Evolutionary conservation across 2,329 filamentous ascomycete species (phyloP), one percentile per base, ranked within the genome.

Genomic region (Sporothrix humicola): DNA sequence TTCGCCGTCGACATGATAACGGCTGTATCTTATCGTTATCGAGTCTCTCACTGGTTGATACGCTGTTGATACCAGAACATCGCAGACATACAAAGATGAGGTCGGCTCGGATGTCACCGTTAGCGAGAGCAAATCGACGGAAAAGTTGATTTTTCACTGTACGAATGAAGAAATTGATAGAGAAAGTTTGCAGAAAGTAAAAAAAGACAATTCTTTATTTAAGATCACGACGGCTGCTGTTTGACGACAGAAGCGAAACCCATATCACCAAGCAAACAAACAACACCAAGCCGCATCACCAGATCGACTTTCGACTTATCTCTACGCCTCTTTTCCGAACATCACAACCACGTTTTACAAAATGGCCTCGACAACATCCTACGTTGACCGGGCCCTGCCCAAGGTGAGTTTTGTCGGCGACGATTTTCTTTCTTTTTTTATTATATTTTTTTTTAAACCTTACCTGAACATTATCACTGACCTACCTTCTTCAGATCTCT

Each of bases 401-500:
- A 73, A 76, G 73, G n/a, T n/a, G n/a, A n/a, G n/a, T n/a, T n/a
- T n/a, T n/a, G n/a, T n/a, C n/a, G n/a, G n/a, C n/a, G n/a, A n/a
- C n/a, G n/a, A n/a, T n/a, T n/a, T n/a, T n/a, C n/a, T n/a, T n/a
- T n/a, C n/a, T n/a, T n/a, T n/a, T 37, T 37, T 37, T 37, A 37
- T 37, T 37, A 2, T 37, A 3, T 37, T 37, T 37, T 42, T 37
- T 1, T 20, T 54, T 37, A 5, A 9, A 17, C 8, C 17, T 17
- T 13, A 8, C 26, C 54, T 23, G 1, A 23, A 46, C 4, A 59
- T 7, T 0, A 42, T 7, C 13, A 20, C 68, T 71, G 17, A 69
- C 68, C 1, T 44, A 3, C 8, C 37, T n/a, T 6, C 37, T 63
- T 0, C 1, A 83, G 76, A 86, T 90, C 77, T 89, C 88, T 3